Base-by-base conservation (phyloP, 306 rosid genomes). In the Castanopsis chinensis region DNA sequence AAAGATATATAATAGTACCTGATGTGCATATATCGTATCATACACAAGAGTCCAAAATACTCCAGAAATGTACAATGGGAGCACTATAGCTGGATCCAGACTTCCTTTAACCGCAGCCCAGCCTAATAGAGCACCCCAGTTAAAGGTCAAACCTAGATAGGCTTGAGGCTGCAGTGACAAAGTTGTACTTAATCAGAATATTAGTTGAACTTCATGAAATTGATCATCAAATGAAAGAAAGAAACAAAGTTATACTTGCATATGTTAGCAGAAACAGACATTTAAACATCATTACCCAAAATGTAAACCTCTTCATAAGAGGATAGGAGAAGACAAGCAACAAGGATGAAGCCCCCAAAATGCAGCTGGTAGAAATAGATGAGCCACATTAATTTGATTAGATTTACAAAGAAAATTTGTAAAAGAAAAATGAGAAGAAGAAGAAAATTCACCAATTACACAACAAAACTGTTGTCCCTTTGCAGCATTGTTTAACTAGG, bases 1-100 rank as follows among this genome's bases (percentile, higher is more conserved):
- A 60, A 63, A 81, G 79, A 72, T 18, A 72, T 8, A 52, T 1
- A 79, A 73, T 73, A 70, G 75, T 86, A 94, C 99, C 99, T 95
- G 98, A 88, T 95, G 99, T 21, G 99, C 99, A 58, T 92, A 92
- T 77, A 95, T 92, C 4, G 96, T 95, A 83, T 95, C 99, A 79
- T 92, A 95, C 45, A 95, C 96, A 64, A 92, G 94, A 73, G 98
- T 95, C 99, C 99, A 95, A 82, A 79, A 92, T 68, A 92, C 92
- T 72, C 99, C 97, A 75, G 98, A 91, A 71, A 82, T 56, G 79
- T 95, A 95, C 57, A 95, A 87, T 43, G 99, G 99, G 78, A 95
- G 83, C 75, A 95, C 96, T 52, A 91, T 71, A 59, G 89, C 80
- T 79, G 92, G 97, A 82, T 95, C 96, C 80, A 92, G 81, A 83